These are phyloP conservation scores for Auriscalpium microsporum DNA, from an alignment of 768 basidiomycete genomes.

Conservation along the genomic window DNA sequence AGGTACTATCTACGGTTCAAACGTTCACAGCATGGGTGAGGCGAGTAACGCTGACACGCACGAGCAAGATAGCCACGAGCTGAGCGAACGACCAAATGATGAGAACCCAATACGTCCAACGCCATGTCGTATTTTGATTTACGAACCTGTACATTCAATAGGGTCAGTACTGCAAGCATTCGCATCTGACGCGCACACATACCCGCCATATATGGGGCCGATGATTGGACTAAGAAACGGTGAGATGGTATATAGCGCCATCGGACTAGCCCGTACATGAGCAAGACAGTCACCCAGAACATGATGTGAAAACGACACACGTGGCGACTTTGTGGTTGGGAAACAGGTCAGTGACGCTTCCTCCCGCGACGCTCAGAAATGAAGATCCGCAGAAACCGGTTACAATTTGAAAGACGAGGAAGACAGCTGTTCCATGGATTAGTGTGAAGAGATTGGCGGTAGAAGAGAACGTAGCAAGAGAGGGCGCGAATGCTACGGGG, in stretches of 20 bases:
- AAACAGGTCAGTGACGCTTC: constrained; percentile 52
- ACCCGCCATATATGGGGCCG: constrained; percentile 55
- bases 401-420: constrained; percentile 53
- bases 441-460: neutral
- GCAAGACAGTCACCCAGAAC: constrained; percentile 1
- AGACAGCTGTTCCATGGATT: constrained; percentile 35
- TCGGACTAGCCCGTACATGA: constrained; percentile 29
- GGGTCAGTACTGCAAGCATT: neutral
- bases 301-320: constrained; percentile 29
- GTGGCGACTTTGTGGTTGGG: constrained; percentile 46
- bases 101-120: constrained; percentile 72
- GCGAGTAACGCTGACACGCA: constrained; percentile 20
- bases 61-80: constrained; percentile 40
- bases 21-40: neutral
- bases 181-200: constrained; percentile 15
- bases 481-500: constrained; percentile 65
- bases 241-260: constrained; percentile 45
- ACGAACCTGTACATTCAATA: constrained; percentile 1
- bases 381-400: constrained; percentile 47
- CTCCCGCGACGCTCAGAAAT: constrained; percentile 56
- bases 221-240: constrained; percentile 53
- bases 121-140: constrained; percentile 47
- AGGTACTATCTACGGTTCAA: constrained; percentile 44
- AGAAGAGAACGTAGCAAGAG: constrained; percentile 38
- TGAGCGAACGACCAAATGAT: constrained; percentile 62